Evolutionary conservation across 2,329 filamentous ascomycete species (phyloP), one percentile per base, ranked within the genome.

Genomic region (Neonectria ditissima): DNA sequence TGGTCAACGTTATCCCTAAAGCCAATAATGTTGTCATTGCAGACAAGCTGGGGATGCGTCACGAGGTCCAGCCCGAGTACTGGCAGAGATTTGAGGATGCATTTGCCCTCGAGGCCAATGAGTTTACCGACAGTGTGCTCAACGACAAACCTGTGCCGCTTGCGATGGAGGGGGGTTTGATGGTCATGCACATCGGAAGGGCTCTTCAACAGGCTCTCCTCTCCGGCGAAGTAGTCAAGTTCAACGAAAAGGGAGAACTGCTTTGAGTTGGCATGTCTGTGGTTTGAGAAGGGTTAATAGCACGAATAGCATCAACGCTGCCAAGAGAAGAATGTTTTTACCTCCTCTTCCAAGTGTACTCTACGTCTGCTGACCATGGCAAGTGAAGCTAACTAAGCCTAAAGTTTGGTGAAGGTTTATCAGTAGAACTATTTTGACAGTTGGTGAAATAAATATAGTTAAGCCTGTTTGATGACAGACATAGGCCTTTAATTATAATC

Each of bases 81-180:
- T 90, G 87, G 71, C 88, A 86, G 56, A 79, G 88, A 0, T 91
- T 91, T 68, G 82, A 87, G 65, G 77, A 86, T 37, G 88, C 88
- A 0, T 91, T 91, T 73, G 84, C 89, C 3, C 82, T 79, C 5
- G 88, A 91, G 77, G 84, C 85, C 2, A 86, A 88, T 64, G 87
- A 91, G 75, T 91, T 90, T 67, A 87, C 87, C 0, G 85, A 67
- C 81, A 22, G 81, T 78, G 20, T 86, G 83, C 62, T 77, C 60
- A 77, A 84, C 64, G 84, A 78, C 32, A 76, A 80, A 22, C 52
- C 64, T 0, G 61, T 70, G 0, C 63, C 68, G 37, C 74, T 88
- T 63, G 87, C 87, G 0, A 81, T 90, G 66, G 84, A 85, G 74
- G 85, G 86, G 10, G 87, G 87, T 0, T 84, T 90, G 34, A 80